These are phyloP conservation scores for Trichoderma guizhouense DNA, from an alignment of 2,329 filamentous ascomycete genomes.

Conservation along the genomic window DNA sequence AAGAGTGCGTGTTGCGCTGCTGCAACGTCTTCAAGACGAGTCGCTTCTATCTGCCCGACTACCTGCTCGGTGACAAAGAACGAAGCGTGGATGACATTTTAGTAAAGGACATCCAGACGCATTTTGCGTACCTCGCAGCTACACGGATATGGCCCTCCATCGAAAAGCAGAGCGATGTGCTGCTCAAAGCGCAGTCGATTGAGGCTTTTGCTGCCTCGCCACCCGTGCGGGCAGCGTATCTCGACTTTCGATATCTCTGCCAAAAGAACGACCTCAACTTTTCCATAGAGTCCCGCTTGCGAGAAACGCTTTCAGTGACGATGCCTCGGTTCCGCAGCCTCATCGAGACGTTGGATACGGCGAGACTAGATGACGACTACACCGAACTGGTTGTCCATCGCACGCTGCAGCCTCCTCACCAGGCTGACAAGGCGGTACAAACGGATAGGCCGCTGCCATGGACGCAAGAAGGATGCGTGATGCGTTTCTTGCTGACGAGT, in stretches of 20 bases:
- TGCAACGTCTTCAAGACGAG: slow-evolving; percentile 6
- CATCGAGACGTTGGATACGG: background rate
- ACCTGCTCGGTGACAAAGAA: slow-evolving; percentile 10
- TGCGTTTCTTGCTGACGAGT: slow-evolving; percentile 26
- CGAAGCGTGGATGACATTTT: slow-evolving; percentile 14
- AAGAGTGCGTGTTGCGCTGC: slow-evolving; percentile 18
- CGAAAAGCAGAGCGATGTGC: background rate
- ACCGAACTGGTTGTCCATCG: background rate
- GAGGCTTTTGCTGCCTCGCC: slow-evolving; percentile 28
- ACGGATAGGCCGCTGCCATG: background rate
- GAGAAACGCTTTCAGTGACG: background rate
- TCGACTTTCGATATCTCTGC: slow-evolving; percentile 18
- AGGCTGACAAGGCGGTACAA: background rate
- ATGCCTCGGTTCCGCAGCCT: background rate
- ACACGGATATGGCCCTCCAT: slow-evolving; percentile 1
- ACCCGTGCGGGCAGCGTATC: slow-evolving; percentile 26
- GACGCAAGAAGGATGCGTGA: slow-evolving; percentile 4
- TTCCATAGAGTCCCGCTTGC: background rate
- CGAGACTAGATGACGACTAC: background rate
- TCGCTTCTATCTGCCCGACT: background rate
- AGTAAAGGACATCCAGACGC: slow-evolving; percentile 20
- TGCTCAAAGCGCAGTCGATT: slow-evolving; percentile 21
- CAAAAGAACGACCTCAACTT: background rate
- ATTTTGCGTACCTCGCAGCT: slow-evolving; percentile 23
- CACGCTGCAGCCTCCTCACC: background rate